Percentiles rank a stretch among this genome's conserved stretches.
Evolutionary conservation across 352 stramenopile species (phyloP).

Genomic region (Plasmopara viticola): DNA sequence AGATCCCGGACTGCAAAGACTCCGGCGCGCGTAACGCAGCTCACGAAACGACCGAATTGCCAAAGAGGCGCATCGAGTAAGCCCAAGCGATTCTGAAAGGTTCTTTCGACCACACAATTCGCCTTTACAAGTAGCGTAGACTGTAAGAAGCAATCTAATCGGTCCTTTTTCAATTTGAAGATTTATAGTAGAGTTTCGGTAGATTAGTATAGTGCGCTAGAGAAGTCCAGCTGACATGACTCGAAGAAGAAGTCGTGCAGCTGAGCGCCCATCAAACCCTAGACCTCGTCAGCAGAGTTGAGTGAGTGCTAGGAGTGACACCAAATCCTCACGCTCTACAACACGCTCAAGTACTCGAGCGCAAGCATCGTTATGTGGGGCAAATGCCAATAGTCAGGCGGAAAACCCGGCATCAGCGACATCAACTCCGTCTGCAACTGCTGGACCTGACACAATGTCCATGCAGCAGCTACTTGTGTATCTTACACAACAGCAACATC

Average conservation of each 20-base stretch:
- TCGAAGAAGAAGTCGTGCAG: background rate
- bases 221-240: conserved; percentile 1
- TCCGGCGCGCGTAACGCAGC: conserved; percentile 2
- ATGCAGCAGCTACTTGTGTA: conserved; percentile 11
- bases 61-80: background rate
- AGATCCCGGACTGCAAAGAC: conserved; percentile 9
- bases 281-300: conserved; percentile 2
- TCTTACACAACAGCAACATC: conserved; percentile 9
- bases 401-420: background rate
- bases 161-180: background rate
- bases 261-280: conserved; percentile 2
- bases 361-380: background rate
- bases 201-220: background rate
- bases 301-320: background rate
- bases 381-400: background rate
- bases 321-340: background rate
- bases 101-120: conserved; percentile 1
- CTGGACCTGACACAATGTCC: conserved; percentile 3
- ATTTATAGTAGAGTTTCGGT: background rate
- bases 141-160: background rate
- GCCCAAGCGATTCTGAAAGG: conserved; percentile 4
- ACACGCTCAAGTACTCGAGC: background rate
- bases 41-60: conserved; percentile 4
- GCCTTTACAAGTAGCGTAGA: background rate
- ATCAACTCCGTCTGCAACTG: background rate